Evolutionary conservation across 139 green algal species (phyloP).

Genomic region (Astrephomene gubernaculifera): DNA sequence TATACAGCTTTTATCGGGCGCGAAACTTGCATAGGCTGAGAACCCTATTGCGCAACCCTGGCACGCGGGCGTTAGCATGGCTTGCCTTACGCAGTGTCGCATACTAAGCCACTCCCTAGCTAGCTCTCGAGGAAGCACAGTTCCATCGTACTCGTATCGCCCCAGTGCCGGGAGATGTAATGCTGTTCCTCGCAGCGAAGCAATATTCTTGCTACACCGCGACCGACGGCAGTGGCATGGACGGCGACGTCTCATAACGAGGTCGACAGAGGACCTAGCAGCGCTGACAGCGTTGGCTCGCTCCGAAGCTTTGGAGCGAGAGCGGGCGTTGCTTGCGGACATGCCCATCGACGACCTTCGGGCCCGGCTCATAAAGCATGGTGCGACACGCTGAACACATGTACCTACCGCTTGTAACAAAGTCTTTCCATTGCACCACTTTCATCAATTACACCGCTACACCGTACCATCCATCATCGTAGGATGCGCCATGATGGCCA

Average conservation of each 20-base stretch:
- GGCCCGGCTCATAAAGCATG: neutral
- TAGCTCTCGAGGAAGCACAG: neutral
- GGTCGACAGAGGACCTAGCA: neutral
- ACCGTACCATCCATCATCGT: too few relatives aligned
- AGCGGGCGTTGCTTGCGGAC: neutral
- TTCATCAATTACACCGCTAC: too few relatives aligned
- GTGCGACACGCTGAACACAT: neutral
- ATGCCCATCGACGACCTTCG: neutral
- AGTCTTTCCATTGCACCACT: too few relatives aligned
- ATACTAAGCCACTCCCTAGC: constrained; percentile 28
- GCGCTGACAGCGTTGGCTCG: constrained; percentile 1
- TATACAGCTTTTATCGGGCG: too few relatives aligned
- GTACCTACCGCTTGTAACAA: too few relatives aligned
- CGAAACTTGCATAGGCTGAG: too few relatives aligned
- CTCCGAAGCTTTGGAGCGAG: neutral
- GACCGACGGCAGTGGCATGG: neutral
- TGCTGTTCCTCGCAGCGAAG: too few relatives aligned
- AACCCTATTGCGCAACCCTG: too few relatives aligned
- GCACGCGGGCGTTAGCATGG: neutral
- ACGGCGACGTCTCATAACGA: neutral
- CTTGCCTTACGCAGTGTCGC: neutral
- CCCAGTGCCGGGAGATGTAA: too few relatives aligned
- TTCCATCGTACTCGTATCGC: neutral
- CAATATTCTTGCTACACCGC: neutral
- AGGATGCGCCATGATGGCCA: too few relatives aligned